Evolutionary conservation across 176 grass and related monocot genomes (phyloP).

Genomic region (Saccharum spontaneum): DNA sequence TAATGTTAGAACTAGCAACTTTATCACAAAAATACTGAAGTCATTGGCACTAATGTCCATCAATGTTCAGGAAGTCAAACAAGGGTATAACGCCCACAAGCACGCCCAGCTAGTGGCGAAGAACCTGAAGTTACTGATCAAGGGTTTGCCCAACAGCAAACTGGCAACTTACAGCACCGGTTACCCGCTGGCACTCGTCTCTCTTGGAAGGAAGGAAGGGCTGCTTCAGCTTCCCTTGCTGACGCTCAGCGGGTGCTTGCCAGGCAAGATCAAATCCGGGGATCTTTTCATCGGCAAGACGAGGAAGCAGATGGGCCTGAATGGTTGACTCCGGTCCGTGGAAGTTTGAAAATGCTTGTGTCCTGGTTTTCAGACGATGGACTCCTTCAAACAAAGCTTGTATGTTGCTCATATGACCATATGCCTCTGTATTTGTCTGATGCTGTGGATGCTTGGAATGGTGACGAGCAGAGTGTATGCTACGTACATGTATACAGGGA

Average conservation of each 20-base stretch:
- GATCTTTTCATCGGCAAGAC: slow-evolving; percentile 51
- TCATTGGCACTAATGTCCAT: too few relatives aligned
- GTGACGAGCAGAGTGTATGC: background rate
- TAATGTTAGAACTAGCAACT: too few relatives aligned
- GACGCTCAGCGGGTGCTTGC: slow-evolving; percentile 48
- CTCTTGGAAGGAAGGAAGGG: slow-evolving; percentile 60
- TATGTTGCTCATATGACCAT: background rate
- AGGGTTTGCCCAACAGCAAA: too few relatives aligned
- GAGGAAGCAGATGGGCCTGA: slow-evolving; percentile 59
- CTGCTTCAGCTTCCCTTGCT: slow-evolving; percentile 47
- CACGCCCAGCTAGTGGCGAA: too few relatives aligned
- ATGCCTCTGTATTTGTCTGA: background rate
- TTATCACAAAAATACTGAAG: too few relatives aligned
- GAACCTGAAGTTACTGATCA: too few relatives aligned
- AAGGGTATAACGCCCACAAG: too few relatives aligned
- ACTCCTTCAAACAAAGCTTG: background rate
- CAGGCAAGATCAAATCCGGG: slow-evolving; percentile 56
- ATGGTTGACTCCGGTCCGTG: background rate
- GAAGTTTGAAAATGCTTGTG: background rate
- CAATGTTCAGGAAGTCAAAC: too few relatives aligned
- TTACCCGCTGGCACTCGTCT: too few relatives aligned
- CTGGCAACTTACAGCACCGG: too few relatives aligned
- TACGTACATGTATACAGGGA: background rate
- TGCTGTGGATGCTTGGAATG: background rate
- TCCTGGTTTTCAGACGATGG: background rate